Base-by-base conservation (phyloP, 768 basidiomycete species). In the Russula compacta region DNA sequence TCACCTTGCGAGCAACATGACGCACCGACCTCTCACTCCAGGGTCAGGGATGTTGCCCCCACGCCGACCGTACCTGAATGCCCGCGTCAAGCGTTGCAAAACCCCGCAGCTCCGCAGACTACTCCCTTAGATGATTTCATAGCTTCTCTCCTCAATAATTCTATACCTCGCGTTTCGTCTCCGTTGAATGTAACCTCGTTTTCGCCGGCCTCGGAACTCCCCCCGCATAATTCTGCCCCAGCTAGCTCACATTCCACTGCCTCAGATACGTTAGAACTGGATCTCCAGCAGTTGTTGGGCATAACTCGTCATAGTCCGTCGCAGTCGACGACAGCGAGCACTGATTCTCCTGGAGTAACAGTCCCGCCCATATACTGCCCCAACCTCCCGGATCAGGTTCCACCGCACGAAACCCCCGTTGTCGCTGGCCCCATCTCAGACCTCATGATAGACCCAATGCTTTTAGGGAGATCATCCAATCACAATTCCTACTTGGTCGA, bases 361-460 rank as follows among this genome's bases (percentile, higher is more conserved):
- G 80, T 73, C 82, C 70, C 76, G 74, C 53, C 75, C 79, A 51
- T 71, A 83, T n/a, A 74, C 80, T 46, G 70, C 74, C 49, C 59
- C 19, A 24, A 19, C 24, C 29, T 36, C 14, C 33, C 40, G 19
- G 49, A 59, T 35, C 48, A 21, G 17, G 24, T 49, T 35, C 54
- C 43, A 39, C 35, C n/a, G 4, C 40, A 19, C 38, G 38, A 47
- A 29, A 54, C 4, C 19, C 38, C 32, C 17, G 29, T 49, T 10
- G 17, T 19, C 6, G 39, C 53, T 15, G 60, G 59, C 19, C 33
- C 52, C 3, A 56, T 43, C 49, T 32, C 53, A 38, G 60, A 60
- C 35, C 56, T 52, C 6, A 9, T 66, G 53, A 69, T 69, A 17
- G 67, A 69, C n/a, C 68, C 68, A 12, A 32, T 40, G 19, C 59